Evolutionary conservation across 805 yeast genomes (phyloP).

Genomic region (Candida piceae): DNA sequence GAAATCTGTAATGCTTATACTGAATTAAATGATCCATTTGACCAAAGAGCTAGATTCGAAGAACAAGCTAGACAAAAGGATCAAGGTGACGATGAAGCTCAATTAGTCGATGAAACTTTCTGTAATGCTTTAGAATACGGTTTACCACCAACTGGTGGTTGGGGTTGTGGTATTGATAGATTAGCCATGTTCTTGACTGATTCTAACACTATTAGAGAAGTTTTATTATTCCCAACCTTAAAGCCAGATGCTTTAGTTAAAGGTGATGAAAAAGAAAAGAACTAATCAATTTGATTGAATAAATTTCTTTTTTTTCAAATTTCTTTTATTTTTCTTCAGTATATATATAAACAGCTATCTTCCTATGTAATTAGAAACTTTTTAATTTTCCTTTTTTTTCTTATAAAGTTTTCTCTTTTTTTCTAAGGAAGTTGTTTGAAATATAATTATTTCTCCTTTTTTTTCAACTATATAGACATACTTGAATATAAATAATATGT

Average conservation of each 20-base stretch:
- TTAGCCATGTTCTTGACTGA: constrained; percentile 96
- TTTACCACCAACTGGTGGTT: constrained; percentile 98
- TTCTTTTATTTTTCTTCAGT: background rate
- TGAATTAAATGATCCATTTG: constrained; percentile 98
- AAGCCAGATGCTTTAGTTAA: constrained; percentile 70
- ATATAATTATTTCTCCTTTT: too few species aligned
- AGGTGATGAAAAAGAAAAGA: constrained; percentile 30
- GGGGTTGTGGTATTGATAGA: constrained; percentile 99
- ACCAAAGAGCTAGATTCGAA: constrained; percentile 95
- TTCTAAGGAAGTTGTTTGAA: too few species aligned
- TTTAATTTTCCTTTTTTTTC: too few species aligned
- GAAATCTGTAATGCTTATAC: constrained; percentile 98
- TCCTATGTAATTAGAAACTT: too few species aligned
- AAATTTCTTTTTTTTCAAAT: too few species aligned
- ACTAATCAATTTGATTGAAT: too few species aligned
- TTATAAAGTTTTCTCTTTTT: too few species aligned
- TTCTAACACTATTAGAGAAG: constrained; percentile 96
- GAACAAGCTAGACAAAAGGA: constrained; percentile 98
- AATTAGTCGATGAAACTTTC: constrained; percentile 92
- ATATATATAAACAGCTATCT: too few species aligned
- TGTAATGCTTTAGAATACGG: constrained; percentile 97
- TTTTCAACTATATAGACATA: too few species aligned
- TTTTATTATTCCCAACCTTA: constrained; percentile 95
- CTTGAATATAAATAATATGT: too few species aligned
- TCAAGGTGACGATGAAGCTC: constrained; percentile 99